Base-by-base conservation (phyloP, 2,329 filamentous ascomycete genomes). In the Aspergillus ibericus region DNA sequence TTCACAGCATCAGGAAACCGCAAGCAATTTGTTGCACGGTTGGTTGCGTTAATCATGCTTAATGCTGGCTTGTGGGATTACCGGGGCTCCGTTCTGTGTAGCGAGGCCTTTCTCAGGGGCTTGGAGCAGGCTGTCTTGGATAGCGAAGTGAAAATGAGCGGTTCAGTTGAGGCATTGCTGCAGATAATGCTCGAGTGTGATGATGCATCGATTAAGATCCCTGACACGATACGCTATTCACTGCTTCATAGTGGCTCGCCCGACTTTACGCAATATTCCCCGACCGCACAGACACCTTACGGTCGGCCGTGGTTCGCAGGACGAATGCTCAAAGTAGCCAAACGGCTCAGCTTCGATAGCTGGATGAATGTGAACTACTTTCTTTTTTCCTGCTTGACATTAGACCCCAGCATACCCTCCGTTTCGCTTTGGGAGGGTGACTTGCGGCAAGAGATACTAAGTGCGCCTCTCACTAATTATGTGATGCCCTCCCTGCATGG, bases 31-130 rank as follows among this genome's bases (percentile, higher is more conserved):
- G 68, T 77, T 44, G 65, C 74, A 18, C 71, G 74, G 18, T 56
- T 77, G 1, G 72, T 70, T 10, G 64, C 70, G 1, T 52, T 77
- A 29, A 71, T 77, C 51, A 75, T 72, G 55, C 63, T 77, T 50
- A 77, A 77, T 57, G 70, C 70, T 5, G 74, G 70, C 5, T 64
- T 77, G 10, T 78, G 75, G 75, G 74, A 78, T 61, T 76, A 77
- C 52, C 69, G 76, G 15, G 67, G 69, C 36, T 68, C 71, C 8
- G 63, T 66, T 0, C 59, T 56, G 7, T 65, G 65, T 34, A 69
- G 66, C 12, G 72, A 72, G 20, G 61, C 62, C 5, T 78, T 77
- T 56, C 68, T 77, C n/a, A 50, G 49, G 29, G 71, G 68, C 7
- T 62, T 76, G 5, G 63, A 72, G 44, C 66, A 67, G 40, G 68